Conservation (phyloP, 1,284 basidiomycete genomes). For the Papiliotrema terrestris region DNA sequence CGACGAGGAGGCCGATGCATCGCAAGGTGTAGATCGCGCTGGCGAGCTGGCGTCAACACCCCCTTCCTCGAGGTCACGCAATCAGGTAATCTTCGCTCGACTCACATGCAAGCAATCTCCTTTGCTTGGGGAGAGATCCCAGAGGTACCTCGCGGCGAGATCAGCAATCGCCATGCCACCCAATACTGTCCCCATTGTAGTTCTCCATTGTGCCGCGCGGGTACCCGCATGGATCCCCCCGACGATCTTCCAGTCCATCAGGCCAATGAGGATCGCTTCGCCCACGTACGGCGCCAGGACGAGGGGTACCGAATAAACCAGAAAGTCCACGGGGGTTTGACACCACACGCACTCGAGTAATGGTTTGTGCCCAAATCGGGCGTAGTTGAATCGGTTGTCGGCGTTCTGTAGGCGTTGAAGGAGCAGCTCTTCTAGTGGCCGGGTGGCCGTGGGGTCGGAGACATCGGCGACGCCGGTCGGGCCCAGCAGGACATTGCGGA, state of each 20-base stretch:
- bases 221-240: slow-evolving; percentile 9
- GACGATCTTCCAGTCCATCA: slow-evolving; percentile 16
- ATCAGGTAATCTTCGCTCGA: not conserved
- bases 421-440: slow-evolving; percentile 20
- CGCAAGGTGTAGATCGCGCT: slow-evolving; percentile 22
- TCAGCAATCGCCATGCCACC: slow-evolving; percentile 10
- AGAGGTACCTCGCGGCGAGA: slow-evolving; percentile 16
- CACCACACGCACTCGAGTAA: slow-evolving; percentile 38
- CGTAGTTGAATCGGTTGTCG: slow-evolving; percentile 29
- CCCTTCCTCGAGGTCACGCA: not conserved
- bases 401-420: slow-evolving; percentile 23
- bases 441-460: not conserved
- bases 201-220: slow-evolving; percentile 20
- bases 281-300: slow-evolving; percentile 24
- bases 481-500: slow-evolving; percentile 14
- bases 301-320: slow-evolving; percentile 20
- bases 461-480: not conserved
- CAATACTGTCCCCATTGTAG: slow-evolving; percentile 18
- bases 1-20: slow-evolving; percentile 17
- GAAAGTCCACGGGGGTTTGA: slow-evolving; percentile 19
- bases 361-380: slow-evolving; percentile 32
- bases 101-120: slow-evolving; percentile 35
- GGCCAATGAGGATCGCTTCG: slow-evolving; percentile 23
- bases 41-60: slow-evolving; percentile 20
- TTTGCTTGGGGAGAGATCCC: slow-evolving; percentile 22